Conservation (phyloP, 352 stramenopile species). For the Phytophthora hibernalis region DNA sequence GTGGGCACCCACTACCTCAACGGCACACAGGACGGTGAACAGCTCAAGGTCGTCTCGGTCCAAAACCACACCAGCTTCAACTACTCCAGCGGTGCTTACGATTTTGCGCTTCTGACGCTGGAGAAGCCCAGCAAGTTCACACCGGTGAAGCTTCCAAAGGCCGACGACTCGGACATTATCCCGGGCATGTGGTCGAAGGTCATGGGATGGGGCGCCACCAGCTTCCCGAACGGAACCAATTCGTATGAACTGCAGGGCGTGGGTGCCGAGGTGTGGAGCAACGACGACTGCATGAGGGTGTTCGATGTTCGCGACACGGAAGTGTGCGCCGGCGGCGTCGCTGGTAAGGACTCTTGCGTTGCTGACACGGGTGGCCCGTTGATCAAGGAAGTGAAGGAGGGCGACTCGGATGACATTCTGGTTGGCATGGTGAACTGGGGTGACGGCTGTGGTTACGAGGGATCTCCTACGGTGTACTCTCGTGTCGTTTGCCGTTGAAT, state of each 20-base stretch:
- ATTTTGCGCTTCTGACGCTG: conserved; percentile 54
- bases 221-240: conserved; percentile 26
- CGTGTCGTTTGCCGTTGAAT: conserved; percentile 47
- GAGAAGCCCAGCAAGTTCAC: conserved; percentile 37
- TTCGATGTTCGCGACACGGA: conserved; percentile 33
- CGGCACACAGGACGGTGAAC: conserved; percentile 14
- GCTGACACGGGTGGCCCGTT: conserved; percentile 59
- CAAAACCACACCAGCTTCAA: conserved; percentile 22
- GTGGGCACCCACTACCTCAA: conserved; percentile 17
- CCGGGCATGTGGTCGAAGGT: conserved; percentile 34
- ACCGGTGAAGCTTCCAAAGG: conserved; percentile 35
- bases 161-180: conserved; percentile 34
- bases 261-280: conserved; percentile 31
- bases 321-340: conserved; percentile 45
- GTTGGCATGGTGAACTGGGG: conserved; percentile 64
- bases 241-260: conserved; percentile 37
- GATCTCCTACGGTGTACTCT: conserved; percentile 60
- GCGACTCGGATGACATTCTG: conserved; percentile 37
- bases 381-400: conserved; percentile 31
- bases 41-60: conserved; percentile 6
- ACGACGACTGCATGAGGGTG: conserved; percentile 33
- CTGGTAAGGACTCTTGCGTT: conserved; percentile 37
- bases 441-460: conserved; percentile 44
- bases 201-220: conserved; percentile 42
- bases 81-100: conserved; percentile 27